A percentile compares a stretch with the other conserved stretches of the same genome.
phyloP scores from a whole-genome alignment of 2,329 filamentous ascomycete genomes.

The Sporothrix pallida region DNA sequence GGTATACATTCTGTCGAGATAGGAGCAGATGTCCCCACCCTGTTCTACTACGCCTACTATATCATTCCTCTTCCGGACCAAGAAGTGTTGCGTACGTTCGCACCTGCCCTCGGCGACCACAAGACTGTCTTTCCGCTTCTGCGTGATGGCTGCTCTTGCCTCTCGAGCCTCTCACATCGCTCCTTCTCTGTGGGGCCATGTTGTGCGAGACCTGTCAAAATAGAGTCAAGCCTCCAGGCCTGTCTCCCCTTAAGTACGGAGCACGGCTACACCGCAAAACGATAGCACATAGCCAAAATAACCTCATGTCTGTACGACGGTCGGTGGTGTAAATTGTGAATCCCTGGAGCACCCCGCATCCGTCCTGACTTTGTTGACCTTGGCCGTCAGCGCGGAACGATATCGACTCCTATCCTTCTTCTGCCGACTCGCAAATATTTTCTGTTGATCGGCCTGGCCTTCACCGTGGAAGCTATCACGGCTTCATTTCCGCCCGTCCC shows the following conservation, averaged over 20 bases:
- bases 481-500: background rate
- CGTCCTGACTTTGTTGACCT: background rate
- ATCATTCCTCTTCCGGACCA: background rate
- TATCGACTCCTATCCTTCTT: background rate
- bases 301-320: conserved; percentile 22
- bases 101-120: conserved; percentile 20
- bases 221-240: background rate
- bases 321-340: conserved; percentile 1
- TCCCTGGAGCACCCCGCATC: background rate
- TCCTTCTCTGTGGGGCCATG: background rate
- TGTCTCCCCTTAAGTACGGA: too few species aligned
- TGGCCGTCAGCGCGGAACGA: background rate
- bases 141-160: background rate
- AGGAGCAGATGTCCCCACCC: too few species aligned
- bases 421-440: too few species aligned
- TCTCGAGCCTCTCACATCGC: background rate
- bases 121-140: conserved; percentile 3
- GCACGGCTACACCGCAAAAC: background rate
- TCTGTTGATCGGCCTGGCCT: too few species aligned
- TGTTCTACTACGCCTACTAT: too few species aligned
- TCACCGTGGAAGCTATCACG: too few species aligned
- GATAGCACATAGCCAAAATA: conserved; percentile 2
- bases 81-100: background rate
- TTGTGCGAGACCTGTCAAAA: conserved; percentile 16
- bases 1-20: background rate